These are phyloP conservation scores for Phytopythium oedochilum DNA, from an alignment of 352 stramenopile species.

Conservation along the genomic window DNA sequence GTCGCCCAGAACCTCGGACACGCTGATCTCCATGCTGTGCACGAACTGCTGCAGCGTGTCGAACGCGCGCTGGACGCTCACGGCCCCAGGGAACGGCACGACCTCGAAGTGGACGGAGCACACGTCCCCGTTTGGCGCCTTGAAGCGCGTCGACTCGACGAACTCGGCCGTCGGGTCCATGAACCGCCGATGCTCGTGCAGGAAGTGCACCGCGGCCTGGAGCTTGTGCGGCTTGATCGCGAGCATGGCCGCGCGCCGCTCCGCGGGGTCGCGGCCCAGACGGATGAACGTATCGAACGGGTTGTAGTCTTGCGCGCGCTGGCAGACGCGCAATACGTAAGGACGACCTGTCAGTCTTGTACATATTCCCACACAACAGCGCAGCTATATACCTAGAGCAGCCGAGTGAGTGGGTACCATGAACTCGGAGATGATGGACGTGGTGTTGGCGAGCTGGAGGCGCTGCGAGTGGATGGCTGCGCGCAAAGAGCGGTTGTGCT, in stretches of 20 bases:
- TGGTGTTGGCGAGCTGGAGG: constrained; percentile 13
- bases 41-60: constrained; percentile 35
- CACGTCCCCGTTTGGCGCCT: constrained; percentile 24
- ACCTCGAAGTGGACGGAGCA: constrained; percentile 34
- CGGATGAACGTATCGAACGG: constrained; percentile 19
- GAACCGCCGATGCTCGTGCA: constrained; percentile 27
- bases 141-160: constrained; percentile 33
- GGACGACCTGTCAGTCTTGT: neutral
- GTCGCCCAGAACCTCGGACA: constrained; percentile 34
- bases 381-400: too few species aligned
- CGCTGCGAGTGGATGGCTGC: constrained; percentile 19
- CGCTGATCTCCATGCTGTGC: constrained; percentile 43
- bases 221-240: constrained; percentile 32
- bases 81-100: constrained; percentile 27
- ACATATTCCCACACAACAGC: too few species aligned
- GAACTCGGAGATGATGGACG: constrained; percentile 19
- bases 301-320: constrained; percentile 15
- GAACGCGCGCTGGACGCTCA: constrained; percentile 27
- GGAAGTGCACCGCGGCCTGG: constrained; percentile 25
- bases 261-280: constrained; percentile 13
- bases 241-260: constrained; percentile 9
- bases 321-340: too few species aligned
- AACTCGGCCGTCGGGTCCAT: constrained; percentile 27
- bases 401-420: constrained; percentile 11
- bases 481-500: constrained; percentile 15